phyloP scores from a whole-genome alignment of 2,329 filamentous ascomycete genomes.

The Aspergillus piperis region DNA sequence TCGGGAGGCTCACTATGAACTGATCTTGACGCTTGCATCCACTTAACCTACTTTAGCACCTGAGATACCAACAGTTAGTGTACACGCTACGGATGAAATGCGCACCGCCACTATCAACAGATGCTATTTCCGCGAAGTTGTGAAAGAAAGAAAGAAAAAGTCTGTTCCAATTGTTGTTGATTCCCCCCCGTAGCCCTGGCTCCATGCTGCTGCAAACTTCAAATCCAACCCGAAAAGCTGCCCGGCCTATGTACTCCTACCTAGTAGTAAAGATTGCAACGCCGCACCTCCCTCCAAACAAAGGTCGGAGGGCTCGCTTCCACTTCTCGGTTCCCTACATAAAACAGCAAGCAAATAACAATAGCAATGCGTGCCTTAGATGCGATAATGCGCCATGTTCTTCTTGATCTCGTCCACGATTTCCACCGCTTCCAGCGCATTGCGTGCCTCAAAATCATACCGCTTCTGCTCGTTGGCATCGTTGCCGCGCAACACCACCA shows the following conservation, averaged over 20 bases:
- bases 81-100: too few relatives aligned
- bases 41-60: too few relatives aligned
- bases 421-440: constrained; percentile 58
- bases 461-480: constrained; percentile 66
- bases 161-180: background rate
- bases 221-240: background rate
- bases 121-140: too few relatives aligned
- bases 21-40: too few relatives aligned
- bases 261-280: background rate
- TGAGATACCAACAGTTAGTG: too few relatives aligned
- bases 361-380: constrained; percentile 24
- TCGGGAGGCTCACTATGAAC: too few relatives aligned
- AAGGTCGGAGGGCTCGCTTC: background rate
- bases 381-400: constrained; percentile 53
- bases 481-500: constrained; percentile 61
- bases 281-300: background rate
- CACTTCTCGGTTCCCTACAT: background rate
- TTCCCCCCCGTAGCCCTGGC: background rate
- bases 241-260: background rate
- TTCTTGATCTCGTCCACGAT: constrained; percentile 66
- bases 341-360: background rate
- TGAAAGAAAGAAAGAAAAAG: too few relatives aligned
- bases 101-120: too few relatives aligned
- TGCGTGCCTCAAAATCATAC: constrained; percentile 66
- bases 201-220: background rate